Evolutionary conservation across 139 green algal genomes (phyloP).

Genomic region (Astrephomene gubernaculifera): DNA sequence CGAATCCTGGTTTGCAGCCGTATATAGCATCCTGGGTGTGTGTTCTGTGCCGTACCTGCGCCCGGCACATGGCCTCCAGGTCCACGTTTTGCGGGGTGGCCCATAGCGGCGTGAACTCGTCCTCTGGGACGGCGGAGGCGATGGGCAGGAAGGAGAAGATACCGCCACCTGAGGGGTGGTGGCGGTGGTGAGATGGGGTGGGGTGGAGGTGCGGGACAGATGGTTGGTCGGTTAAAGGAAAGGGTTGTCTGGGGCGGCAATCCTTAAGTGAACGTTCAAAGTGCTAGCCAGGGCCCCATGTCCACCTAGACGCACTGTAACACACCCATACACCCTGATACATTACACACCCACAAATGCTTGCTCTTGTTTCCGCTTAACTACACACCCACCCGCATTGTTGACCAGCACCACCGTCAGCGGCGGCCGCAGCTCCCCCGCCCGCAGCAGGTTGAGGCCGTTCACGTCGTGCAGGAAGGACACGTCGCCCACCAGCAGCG

Average conservation of each 20-base stretch:
- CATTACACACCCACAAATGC: too few relatives aligned
- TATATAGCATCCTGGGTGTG: too few relatives aligned
- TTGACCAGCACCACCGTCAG: constrained; percentile 97
- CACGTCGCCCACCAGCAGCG: constrained; percentile 95
- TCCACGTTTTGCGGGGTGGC: constrained; percentile 93
- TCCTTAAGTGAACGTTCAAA: too few relatives aligned
- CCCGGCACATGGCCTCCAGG: constrained; percentile 68
- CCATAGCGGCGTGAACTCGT: constrained; percentile 89
- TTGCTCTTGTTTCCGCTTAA: too few relatives aligned
- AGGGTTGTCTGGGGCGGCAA: too few relatives aligned
- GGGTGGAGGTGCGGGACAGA: too few relatives aligned
- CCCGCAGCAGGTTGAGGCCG: constrained; percentile 90
- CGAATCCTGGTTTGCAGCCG: too few relatives aligned
- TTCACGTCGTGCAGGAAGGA: constrained; percentile 99
- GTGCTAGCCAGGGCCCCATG: too few relatives aligned
- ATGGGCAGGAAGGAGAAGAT: constrained; percentile 99
- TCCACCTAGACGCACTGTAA: too few relatives aligned
- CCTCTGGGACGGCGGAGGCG: constrained; percentile 70
- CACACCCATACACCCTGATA: too few relatives aligned
- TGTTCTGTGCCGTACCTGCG: not conserved
- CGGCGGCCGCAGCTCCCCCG: constrained; percentile 73
- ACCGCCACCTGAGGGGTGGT: constrained; percentile 75
- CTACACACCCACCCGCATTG: constrained; percentile 69
- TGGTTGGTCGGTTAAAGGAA: too few relatives aligned
- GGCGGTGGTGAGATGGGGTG: too few relatives aligned